Conservation (phyloP, 768 basidiomycete genomes). For the Boletus subparvulus region DNA sequence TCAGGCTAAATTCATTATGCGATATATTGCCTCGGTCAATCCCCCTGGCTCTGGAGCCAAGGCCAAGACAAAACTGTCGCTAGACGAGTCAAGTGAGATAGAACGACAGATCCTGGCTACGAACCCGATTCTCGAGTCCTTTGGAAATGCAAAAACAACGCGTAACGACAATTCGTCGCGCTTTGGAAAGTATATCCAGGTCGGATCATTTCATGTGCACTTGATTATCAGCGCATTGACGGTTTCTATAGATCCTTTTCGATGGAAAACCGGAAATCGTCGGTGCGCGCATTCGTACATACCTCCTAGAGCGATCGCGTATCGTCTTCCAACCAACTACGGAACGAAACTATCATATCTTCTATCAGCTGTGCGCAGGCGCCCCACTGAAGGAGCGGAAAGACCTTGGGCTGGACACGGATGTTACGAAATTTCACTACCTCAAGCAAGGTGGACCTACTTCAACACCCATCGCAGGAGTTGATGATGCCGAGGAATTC, state of each 20-base stretch:
- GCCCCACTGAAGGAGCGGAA: slow-evolving; percentile 94
- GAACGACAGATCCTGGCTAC: slow-evolving; percentile 97
- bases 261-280: slow-evolving; percentile 96
- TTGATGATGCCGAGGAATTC: slow-evolving; percentile 97
- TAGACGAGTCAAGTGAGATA: slow-evolving; percentile 90
- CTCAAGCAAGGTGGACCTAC: slow-evolving; percentile 90
- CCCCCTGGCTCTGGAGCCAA: slow-evolving; percentile 65
- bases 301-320: slow-evolving; percentile 94
- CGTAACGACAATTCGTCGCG: slow-evolving; percentile 98
- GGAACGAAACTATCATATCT: slow-evolving; percentile 99
- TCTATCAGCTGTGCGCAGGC: slow-evolving; percentile 98
- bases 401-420: slow-evolving; percentile 85
- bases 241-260: slow-evolving; percentile 76
- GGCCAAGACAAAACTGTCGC: slow-evolving; percentile 64
- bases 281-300: slow-evolving; percentile 97
- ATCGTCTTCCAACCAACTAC: slow-evolving; percentile 96
- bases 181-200: slow-evolving; percentile 99
- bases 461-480: slow-evolving; percentile 84
- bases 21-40: slow-evolving; percentile 97
- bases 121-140: slow-evolving; percentile 98
- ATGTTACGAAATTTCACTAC: slow-evolving; percentile 86
- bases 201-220: neutral
- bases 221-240: neutral
- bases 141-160: slow-evolving; percentile 99
- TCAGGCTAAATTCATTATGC: slow-evolving; percentile 97